phyloP scores from a whole-genome alignment of 2,329 filamentous ascomycete species.

The Zarea fungicola region DNA sequence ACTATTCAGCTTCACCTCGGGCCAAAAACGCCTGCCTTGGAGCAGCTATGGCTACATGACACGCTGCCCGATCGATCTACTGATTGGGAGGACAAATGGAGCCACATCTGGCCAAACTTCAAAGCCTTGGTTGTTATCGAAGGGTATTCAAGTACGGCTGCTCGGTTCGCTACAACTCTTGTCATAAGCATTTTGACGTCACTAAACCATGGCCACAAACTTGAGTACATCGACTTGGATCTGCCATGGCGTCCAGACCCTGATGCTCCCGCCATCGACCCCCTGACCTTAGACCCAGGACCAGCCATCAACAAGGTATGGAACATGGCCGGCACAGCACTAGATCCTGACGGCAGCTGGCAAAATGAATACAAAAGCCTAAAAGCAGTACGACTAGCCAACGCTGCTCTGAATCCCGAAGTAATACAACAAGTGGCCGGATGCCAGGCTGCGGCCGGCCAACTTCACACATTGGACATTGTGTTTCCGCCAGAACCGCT shows the following conservation, averaged over 20 bases:
- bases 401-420: conserved; percentile 21
- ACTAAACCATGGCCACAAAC: conserved; percentile 21
- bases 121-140: conserved; percentile 24
- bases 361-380: conserved; percentile 8
- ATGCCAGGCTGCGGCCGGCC: conserved; percentile 22
- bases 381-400: conserved; percentile 22
- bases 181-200: conserved; percentile 19
- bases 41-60: conserved; percentile 29
- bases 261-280: conserved; percentile 4
- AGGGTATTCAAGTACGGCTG: conserved; percentile 14
- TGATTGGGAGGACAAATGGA: conserved; percentile 16
- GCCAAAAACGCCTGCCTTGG: conserved; percentile 23
- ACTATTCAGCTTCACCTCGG: conserved; percentile 22
- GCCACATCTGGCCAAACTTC: conserved; percentile 26
- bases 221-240: conserved; percentile 29
- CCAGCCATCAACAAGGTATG: conserved; percentile 7
- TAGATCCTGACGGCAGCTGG: conserved; percentile 4
- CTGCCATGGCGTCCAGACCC: conserved; percentile 18
- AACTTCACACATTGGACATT: conserved; percentile 31
- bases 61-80: conserved; percentile 17
- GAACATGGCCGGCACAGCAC: conserved; percentile 9
- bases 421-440: conserved; percentile 22
- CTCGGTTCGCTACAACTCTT: conserved; percentile 4
- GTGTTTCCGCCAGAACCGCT: conserved; percentile 27
- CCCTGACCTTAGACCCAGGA: conserved; percentile 2